Conservation (phyloP, 306 rosid species). For the Vigna mungo region DNA sequence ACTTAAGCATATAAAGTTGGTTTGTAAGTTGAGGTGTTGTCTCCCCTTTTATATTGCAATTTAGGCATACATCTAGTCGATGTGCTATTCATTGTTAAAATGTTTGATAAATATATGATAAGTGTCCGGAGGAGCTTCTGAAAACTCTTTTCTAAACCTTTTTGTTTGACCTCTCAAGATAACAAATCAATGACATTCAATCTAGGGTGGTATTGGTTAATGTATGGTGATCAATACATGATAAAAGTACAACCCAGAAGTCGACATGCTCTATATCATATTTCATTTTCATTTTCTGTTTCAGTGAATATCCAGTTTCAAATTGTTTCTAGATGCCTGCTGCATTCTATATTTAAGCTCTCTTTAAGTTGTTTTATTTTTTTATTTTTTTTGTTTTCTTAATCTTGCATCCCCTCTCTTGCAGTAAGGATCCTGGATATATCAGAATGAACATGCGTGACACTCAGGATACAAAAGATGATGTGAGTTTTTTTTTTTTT, state of each 20-base stretch:
- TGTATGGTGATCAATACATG: too few species aligned
- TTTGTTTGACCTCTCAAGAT: constrained; percentile 29
- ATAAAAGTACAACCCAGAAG: background rate
- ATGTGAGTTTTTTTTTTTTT: constrained; percentile 61
- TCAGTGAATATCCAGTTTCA: constrained; percentile 31
- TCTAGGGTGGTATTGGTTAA: constrained; percentile 17
- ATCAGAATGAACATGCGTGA: constrained; percentile 70
- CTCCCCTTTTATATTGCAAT: too few species aligned
- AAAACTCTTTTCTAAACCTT: constrained; percentile 4
- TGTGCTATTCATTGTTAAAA: too few species aligned
- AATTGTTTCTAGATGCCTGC: constrained; percentile 8
- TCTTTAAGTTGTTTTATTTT: constrained; percentile 27
- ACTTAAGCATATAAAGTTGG: too few species aligned
- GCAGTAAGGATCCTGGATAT: constrained; percentile 99
- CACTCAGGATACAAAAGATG: constrained; percentile 81
- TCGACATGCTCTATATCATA: constrained; percentile 4
- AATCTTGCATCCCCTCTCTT: constrained; percentile 18
- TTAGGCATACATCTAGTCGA: too few species aligned
- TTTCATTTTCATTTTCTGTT: constrained; percentile 12
- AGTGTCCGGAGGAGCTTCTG: constrained; percentile 19
- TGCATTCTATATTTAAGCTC: constrained; percentile 3
- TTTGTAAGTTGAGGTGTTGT: too few species aligned
- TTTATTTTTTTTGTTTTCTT: constrained; percentile 28
- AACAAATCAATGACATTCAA: constrained; percentile 25
- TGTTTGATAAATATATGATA: background rate